Percentiles rank a stretch among this genome's conserved stretches.
Conservation (phyloP, 225 moss, liverwort and hornwort species). For the Asterella californica region DNA sequence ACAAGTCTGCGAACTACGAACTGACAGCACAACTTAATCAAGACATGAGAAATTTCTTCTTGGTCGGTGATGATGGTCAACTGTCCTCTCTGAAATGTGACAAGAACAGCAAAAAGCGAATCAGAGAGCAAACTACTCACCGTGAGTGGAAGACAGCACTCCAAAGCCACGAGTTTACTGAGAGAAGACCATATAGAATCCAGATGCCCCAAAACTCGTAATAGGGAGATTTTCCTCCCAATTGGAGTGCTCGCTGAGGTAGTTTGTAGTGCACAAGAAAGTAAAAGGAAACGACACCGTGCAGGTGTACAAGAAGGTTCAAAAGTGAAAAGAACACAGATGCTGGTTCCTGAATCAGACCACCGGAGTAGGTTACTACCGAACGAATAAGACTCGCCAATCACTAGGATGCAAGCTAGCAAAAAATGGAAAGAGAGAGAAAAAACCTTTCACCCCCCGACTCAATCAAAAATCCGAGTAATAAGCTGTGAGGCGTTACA, state of each 20-base stretch:
- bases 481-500: not conserved
- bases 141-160: conserved; percentile 89
- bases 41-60: not conserved
- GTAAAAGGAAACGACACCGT: conserved; percentile 75
- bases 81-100: not conserved
- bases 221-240: conserved; percentile 57
- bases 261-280: conserved; percentile 73
- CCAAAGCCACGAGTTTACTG: conserved; percentile 98
- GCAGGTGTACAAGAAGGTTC: conserved; percentile 81
- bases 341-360: conserved; percentile 72
- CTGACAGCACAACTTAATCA: not conserved
- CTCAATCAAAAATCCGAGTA: not conserved
- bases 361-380: conserved; percentile 6
- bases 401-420: not conserved
- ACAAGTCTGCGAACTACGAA: too few relatives aligned
- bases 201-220: conserved; percentile 87
- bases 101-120: not conserved
- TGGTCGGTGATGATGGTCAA: not conserved
- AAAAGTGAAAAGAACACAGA: conserved; percentile 88
- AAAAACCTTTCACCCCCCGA: too few relatives aligned
- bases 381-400: not conserved
- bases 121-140: conserved; percentile 35
- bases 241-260: conserved; percentile 42
- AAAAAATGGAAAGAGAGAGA: not conserved
- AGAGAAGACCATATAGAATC: conserved; percentile 70